Conservation (phyloP, 148 eudicot species). For the Rhododendron williamsianum region DNA sequence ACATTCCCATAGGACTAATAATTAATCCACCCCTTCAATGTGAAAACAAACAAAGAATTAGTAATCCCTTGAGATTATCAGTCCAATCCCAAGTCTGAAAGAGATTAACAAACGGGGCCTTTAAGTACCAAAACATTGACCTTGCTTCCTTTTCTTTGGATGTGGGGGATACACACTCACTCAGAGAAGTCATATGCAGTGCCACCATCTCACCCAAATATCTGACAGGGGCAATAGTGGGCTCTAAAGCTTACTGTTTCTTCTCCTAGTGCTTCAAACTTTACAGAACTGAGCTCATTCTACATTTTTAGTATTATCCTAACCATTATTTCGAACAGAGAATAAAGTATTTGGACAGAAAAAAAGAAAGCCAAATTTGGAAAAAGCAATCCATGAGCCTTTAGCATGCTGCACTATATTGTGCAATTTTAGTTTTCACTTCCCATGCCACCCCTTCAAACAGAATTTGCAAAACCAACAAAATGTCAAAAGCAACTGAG, state of each 20-base stretch:
- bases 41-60: too few species aligned
- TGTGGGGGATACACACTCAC: not conserved
- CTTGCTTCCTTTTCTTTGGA: not conserved
- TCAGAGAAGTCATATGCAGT: not conserved
- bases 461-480: too few species aligned
- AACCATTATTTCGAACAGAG: not conserved
- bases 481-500: not conserved
- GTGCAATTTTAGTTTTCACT: too few species aligned
- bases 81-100: too few species aligned
- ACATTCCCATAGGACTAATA: too few species aligned
- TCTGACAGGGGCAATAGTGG: not conserved
- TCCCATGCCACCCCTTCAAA: not conserved
- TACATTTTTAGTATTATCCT: not conserved
- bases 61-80: too few species aligned
- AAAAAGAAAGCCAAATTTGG: not conserved
- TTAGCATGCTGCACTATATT: not conserved
- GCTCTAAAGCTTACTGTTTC: not conserved
- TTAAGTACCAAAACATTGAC: not conserved
- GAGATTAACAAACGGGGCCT: too few species aligned
- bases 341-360: not conserved
- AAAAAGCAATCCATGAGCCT: not conserved
- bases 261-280: not conserved
- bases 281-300: not conserved
- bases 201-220: not conserved
- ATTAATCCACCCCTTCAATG: too few species aligned